Evolutionary conservation across 805 yeast genomes (phyloP), one percentile per base, ranked within the genome.

Genomic region (Candida glaebosa): DNA sequence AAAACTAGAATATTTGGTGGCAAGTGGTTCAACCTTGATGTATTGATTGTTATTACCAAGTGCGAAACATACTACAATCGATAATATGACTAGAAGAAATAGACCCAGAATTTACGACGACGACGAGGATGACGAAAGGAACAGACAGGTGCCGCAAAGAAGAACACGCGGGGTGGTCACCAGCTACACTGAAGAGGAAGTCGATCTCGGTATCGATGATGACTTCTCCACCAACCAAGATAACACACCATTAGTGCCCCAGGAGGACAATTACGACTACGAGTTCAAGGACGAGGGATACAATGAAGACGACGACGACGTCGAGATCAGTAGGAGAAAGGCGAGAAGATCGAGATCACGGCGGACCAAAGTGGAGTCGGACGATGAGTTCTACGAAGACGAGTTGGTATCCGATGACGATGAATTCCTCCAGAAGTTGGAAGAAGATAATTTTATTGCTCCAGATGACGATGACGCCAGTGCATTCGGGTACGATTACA

Each of bases 361-460:
- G 30, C 43, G 31, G 26, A 44, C 33, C 36, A 38, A 18, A 32
- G 37, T 31, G 31, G 28, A 39, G 26, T 39, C 25, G 14, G 43
- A 39, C 17, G 42, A 34, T 12, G 45, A 44, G 17, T 36, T 41
- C 9, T 51, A 47, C n/a, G 56, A 38, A 10, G 53, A 41, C 28
- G 46, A 40, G 3, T 44, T 28, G 53, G 47, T 8, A 34, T 41
- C 15, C 31, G 49, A 31, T 1, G 56, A 54, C 15, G 65, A 58
- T 34, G 66, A 61, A 12, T 62, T 55, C 36, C 34, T 62, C 12
- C 59, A 60, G 31, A 52, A 51, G 40, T 55, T 67, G 38, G 56
- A 61, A 43, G 66, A 64, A 38, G 56, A 56, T 38, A 50, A 54
- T 28, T 69, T 69, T 36, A 48, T 69, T 37, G 73, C 70, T 19